Percentiles rank a stretch among this genome's conserved stretches.
phyloP scores from a whole-genome alignment of 805 yeast genomes.

The Sugiyamaella lignohabitans region DNA sequence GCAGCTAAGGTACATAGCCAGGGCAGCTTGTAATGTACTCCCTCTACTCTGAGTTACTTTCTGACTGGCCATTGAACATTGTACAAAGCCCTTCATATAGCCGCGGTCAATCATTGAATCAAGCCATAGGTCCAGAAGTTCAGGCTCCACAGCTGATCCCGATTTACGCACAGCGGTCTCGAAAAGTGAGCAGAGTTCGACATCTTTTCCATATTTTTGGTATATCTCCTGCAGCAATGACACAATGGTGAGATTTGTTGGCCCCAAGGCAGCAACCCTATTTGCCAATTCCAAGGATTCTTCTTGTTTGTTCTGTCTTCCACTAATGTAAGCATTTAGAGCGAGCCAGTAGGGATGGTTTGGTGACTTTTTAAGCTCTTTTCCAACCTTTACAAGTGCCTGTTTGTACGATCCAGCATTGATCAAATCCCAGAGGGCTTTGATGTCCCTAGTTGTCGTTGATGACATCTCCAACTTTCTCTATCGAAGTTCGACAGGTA shows the following conservation, averaged over 20 bases:
- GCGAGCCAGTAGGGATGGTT: slow-evolving; percentile 48
- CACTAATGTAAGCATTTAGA: slow-evolving; percentile 27
- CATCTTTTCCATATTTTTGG: slow-evolving; percentile 17
- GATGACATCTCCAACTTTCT: background rate
- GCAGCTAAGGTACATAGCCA: slow-evolving; percentile 34
- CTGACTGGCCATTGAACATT: slow-evolving; percentile 36
- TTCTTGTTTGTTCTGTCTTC: slow-evolving; percentile 14
- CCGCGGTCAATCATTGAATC: slow-evolving; percentile 41
- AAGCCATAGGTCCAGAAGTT: slow-evolving; percentile 44
- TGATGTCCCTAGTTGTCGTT: slow-evolving; percentile 19
- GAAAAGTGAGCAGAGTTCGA: slow-evolving; percentile 12
- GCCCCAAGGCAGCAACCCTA: slow-evolving; percentile 30
- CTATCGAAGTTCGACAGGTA: no score
- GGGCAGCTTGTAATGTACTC: slow-evolving; percentile 32
- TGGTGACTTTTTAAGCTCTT: slow-evolving; percentile 51
- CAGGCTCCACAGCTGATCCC: slow-evolving; percentile 17
- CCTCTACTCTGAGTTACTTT: slow-evolving; percentile 20
- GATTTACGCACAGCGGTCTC: slow-evolving; percentile 16
- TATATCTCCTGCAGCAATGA: slow-evolving; percentile 20
- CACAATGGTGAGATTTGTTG: slow-evolving; percentile 29
- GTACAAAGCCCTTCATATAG: slow-evolving; percentile 49
- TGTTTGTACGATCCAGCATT: slow-evolving; percentile 46
- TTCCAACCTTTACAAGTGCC: slow-evolving; percentile 46
- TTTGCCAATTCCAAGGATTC: slow-evolving; percentile 20
- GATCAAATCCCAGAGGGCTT: slow-evolving; percentile 38